Base-by-base conservation (phyloP, 495 filamentous ascomycete species). In the Xylaria cubensis region DNA sequence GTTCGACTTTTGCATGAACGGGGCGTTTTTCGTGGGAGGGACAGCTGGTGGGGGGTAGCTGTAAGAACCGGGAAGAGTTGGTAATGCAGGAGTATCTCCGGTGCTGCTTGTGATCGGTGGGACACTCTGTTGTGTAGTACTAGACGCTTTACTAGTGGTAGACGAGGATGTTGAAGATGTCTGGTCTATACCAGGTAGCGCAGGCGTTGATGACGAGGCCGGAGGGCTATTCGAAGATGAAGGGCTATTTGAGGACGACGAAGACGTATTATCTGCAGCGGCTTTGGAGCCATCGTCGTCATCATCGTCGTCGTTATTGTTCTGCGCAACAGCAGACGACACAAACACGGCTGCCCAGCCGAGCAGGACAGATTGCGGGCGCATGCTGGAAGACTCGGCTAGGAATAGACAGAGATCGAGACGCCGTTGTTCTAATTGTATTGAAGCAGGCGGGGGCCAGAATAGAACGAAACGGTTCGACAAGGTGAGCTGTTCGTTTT, bases 1-100 rank as follows among this genome's bases (percentile, higher is more conserved):
- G 56, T 85, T 91, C n/a, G 94, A 95, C 77, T 92, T 91, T 76
- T 97, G 93, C 94, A 99, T 97, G 79, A 93, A 99, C 36, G 97
- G 96, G 29, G 96, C 96, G 80, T 91, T 87, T 13, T 88, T 85
- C 2, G 93, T 97, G 13, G 94, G 91, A 4, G 96, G 96, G 48
- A 97, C 90, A 19, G 87, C 87, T 3, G 93, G 84, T 6, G 89
- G 79, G 10, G 92, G 90, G 73, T 88, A 89, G 13, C 83, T 85
- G 81, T 77, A 51, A 29, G 73, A 51, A 69, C 81, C 73, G 6
- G 86, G 80, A 72, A 89, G 79, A 41, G 85, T 86, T 4, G 89
- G 88, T 29, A 88, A 80, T 19, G 77, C 71, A 12, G 74, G 82
- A 21, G 77, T 72, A 9, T 72, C 63, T n/a, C 77, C 74, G 19